Conservation (phyloP, 495 filamentous ascomycete species). For the Hypomontagnella submonticulosa region DNA sequence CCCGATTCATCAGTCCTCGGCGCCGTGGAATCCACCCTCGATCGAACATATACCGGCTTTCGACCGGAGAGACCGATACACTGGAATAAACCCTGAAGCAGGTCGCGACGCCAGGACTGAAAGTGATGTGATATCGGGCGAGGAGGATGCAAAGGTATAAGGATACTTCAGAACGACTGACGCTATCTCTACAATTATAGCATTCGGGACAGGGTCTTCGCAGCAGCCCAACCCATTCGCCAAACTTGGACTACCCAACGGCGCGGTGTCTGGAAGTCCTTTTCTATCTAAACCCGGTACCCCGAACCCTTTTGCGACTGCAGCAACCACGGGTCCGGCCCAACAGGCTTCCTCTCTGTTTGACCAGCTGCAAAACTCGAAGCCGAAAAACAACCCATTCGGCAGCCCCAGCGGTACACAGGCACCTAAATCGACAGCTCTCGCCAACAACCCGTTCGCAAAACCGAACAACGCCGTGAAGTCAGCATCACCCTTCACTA, state of each 20-base stretch:
- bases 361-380: not conserved
- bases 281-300: slow-evolving; percentile 18
- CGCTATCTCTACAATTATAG: slow-evolving; percentile 41
- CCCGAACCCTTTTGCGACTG: slow-evolving; percentile 35
- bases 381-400: not conserved
- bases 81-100: not conserved
- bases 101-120: not conserved
- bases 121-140: slow-evolving; percentile 9
- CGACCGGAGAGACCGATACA: slow-evolving; percentile 1
- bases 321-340: not conserved
- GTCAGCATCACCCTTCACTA: not conserved
- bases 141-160: not conserved
- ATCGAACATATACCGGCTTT: slow-evolving; percentile 12
- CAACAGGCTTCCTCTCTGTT: not conserved
- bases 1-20: not conserved
- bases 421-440: not conserved
- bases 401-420: not conserved
- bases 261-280: slow-evolving; percentile 32
- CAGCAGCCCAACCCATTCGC: slow-evolving; percentile 30
- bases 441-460: not conserved
- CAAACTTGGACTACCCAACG: slow-evolving; percentile 25
- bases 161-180: slow-evolving; percentile 39
- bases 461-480: not conserved
- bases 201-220: slow-evolving; percentile 33
- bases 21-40: not conserved